phyloP scores from a whole-genome alignment of 2,329 filamentous ascomycete species.

The Sporothrix luriei region DNA sequence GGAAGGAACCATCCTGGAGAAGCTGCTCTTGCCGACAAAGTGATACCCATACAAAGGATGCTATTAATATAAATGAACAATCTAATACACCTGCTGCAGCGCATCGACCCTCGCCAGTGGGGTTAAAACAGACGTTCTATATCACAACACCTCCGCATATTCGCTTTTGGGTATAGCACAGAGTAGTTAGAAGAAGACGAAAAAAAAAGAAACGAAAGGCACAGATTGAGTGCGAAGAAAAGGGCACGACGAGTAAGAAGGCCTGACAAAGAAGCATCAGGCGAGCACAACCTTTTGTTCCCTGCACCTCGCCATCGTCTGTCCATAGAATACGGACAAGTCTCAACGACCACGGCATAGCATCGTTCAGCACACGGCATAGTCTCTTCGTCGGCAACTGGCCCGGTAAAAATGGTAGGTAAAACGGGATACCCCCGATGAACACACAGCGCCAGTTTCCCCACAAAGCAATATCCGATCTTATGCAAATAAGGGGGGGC shows the following conservation, averaged over 20 bases:
- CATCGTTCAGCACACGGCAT: neutral
- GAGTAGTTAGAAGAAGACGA: neutral
- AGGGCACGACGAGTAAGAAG: neutral
- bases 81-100: conserved; percentile 10
- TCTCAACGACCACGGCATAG: too few relatives aligned
- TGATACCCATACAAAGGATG: neutral
- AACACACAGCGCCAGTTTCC: neutral
- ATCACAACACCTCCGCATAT: neutral
- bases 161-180: neutral
- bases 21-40: neutral
- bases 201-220: neutral
- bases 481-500: conserved; percentile 21
- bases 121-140: neutral
- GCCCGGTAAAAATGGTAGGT: conserved; percentile 4
- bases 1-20: neutral
- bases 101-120: conserved; percentile 6
- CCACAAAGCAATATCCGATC: conserved; percentile 9
- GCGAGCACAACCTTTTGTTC: neutral
- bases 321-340: neutral
- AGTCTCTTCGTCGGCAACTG: neutral
- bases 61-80: neutral
- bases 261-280: neutral
- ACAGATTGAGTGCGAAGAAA: neutral
- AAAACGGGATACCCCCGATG: neutral
- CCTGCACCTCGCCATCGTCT: neutral